Evolutionary conservation across 257 asterid species (phyloP), one percentile per base, ranked within the genome.

Genomic region (Nicotiana sylvestris): DNA sequence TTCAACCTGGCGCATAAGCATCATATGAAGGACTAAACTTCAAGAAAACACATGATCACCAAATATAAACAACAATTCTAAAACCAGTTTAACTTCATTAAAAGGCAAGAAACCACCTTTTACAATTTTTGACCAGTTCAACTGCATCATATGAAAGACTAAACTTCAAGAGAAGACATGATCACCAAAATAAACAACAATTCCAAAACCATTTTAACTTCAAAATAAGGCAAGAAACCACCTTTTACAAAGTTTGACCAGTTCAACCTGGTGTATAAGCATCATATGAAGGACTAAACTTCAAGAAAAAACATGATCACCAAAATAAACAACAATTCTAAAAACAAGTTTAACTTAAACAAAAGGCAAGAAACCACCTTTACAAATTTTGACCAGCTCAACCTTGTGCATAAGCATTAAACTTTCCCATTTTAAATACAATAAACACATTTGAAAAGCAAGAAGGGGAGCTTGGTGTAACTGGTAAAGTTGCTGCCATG

Each of bases 281-380:
- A 72, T 43, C 49, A 39, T 6, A 39, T 7, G 49, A 39, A 39
- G 49, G 49, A 39, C 49, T 39, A 39, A 39, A 6, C 49, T 39
- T 39, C 49, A 39, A 7, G 49, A 39, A 25, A 46, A 46, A 25
- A 70, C 78, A 70, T 43, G 21, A 70, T 70, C 12, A 46, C 61
- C 61, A 25, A 72, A 72, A 39, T 46, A 25, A 15, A 30, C 21
- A 72, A 72, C 25, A 72, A 46, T 25, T 72, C 61, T 46, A 21
- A 72, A 72, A 72, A 72, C 15, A 13, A 72, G 25, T 46, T 35
- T 49, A 74, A 74, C 80, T 49, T 74, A 62, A 74, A 25, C 80
- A 13, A 58, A 49, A 49, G 17, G 80, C 80, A 49, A 74, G 62
- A 49, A 27, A 74, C 39, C 43, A 27, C 62, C 62, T 49, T 49